These are phyloP conservation scores for Leccinum obscurum DNA, from an alignment of 768 basidiomycete species.

Conservation along the genomic window DNA sequence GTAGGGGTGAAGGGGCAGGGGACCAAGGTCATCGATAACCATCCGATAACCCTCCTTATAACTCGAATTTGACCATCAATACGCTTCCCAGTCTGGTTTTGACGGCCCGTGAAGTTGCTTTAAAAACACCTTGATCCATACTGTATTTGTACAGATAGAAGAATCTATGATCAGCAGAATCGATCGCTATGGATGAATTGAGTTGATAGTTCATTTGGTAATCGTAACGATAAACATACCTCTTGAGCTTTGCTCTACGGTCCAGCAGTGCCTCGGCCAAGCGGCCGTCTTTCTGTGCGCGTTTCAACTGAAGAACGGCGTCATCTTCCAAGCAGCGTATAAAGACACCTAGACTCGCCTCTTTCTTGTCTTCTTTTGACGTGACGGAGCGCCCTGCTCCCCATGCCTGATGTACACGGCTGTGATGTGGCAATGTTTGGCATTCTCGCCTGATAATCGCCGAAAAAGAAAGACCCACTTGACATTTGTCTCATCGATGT, in stretches of 20 bases:
- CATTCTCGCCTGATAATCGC: background rate
- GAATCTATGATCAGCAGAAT: conserved; percentile 37
- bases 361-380: conserved; percentile 69
- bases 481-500: conserved; percentile 69
- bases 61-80: conserved; percentile 4
- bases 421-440: conserved; percentile 31
- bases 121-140: conserved; percentile 3
- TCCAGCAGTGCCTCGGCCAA: conserved; percentile 79
- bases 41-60: conserved; percentile 3
- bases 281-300: conserved; percentile 76
- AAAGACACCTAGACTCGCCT: conserved; percentile 43
- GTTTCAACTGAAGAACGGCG: conserved; percentile 58
- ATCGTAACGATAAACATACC: conserved; percentile 41
- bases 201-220: conserved; percentile 3
- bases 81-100: conserved; percentile 5
- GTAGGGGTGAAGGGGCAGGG: background rate
- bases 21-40: background rate
- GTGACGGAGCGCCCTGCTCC: conserved; percentile 75
- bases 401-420: conserved; percentile 79
- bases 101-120: background rate
- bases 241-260: conserved; percentile 80
- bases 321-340: conserved; percentile 5
- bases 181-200: conserved; percentile 38
- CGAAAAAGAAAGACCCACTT: conserved; percentile 55
- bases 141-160: conserved; percentile 15